phyloP scores from a whole-genome alignment of 1,139 yeast genomes.

The Saccharomyces hybrid region DNA sequence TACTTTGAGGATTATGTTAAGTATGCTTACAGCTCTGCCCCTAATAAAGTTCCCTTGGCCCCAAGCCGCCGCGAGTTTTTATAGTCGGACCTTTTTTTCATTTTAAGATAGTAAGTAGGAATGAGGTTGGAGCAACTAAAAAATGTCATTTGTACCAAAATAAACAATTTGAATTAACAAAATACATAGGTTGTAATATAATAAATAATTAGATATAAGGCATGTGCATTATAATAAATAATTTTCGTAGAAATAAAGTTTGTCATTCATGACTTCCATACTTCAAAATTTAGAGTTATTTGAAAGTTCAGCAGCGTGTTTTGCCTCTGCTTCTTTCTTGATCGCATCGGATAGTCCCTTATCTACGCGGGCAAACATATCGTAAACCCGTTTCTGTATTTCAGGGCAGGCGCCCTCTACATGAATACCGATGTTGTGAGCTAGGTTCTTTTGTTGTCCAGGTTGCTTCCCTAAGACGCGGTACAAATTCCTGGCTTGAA shows the following conservation, averaged over 20 bases:
- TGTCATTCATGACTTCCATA: background rate
- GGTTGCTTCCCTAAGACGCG: slow-evolving; percentile 67
- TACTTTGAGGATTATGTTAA: too few species aligned
- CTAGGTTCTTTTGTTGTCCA: slow-evolving; percentile 76
- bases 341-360: slow-evolving; percentile 56
- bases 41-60: too few species aligned
- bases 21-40: too few species aligned
- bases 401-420: slow-evolving; percentile 60
- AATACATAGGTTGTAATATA: background rate
- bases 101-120: too few species aligned
- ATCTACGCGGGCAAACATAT: slow-evolving; percentile 67
- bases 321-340: slow-evolving; percentile 46
- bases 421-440: slow-evolving; percentile 78
- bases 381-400: slow-evolving; percentile 75
- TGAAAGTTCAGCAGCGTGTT: slow-evolving; percentile 3
- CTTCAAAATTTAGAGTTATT: slow-evolving; percentile 14
- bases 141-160: too few species aligned
- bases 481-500: slow-evolving; percentile 62
- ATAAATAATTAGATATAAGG: background rate
- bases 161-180: background rate
- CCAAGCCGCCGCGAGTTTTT: too few species aligned
- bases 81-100: too few species aligned
- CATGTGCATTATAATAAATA: background rate
- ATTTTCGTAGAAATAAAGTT: background rate
- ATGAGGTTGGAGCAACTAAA: too few species aligned